These are phyloP conservation scores for Elymus sibiricus DNA, from an alignment of 176 grass and related monocot genomes.

Conservation along the genomic window DNA sequence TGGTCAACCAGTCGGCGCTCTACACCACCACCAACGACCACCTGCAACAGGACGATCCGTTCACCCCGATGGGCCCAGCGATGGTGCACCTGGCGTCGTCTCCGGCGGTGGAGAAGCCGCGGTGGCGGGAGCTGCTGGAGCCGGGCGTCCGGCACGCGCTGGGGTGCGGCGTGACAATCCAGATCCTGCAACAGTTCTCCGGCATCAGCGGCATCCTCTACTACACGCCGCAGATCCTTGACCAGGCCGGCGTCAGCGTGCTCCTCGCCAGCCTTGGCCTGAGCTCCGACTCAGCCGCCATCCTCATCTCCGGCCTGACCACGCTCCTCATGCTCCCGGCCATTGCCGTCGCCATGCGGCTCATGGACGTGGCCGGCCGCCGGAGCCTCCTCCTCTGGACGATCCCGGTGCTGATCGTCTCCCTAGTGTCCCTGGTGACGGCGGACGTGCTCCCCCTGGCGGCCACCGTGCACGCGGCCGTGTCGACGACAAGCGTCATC, in stretches of 20 bases:
- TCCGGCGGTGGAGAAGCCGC: background rate
- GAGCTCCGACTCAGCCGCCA: slow-evolving; percentile 2
- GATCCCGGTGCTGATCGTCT: slow-evolving; percentile 57
- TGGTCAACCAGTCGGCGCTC: slow-evolving; percentile 61
- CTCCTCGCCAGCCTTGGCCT: background rate
- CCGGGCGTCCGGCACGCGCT: background rate
- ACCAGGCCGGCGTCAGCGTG: slow-evolving; percentile 1
- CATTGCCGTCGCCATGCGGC: slow-evolving; percentile 82
- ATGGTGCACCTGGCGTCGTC: background rate
- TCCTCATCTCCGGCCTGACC: slow-evolving; percentile 67
- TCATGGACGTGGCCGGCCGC: slow-evolving; percentile 83
- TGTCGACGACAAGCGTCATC: slow-evolving; percentile 60
- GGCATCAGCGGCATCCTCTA: slow-evolving; percentile 81
- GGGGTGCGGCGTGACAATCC: background rate
- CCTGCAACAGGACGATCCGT: background rate
- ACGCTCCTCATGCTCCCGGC: slow-evolving; percentile 81
- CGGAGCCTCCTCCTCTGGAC: slow-evolving; percentile 77
- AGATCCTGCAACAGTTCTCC: slow-evolving; percentile 73
- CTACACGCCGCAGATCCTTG: slow-evolving; percentile 58
- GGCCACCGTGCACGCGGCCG: slow-evolving; percentile 50
- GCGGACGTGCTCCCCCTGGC: slow-evolving; percentile 43
- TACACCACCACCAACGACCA: background rate
- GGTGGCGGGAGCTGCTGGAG: background rate
- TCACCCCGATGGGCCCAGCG: background rate
- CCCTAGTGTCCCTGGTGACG: slow-evolving; percentile 50